Percentiles rank a stretch among this genome's conserved stretches.
Evolutionary conservation across 2,329 filamentous ascomycete species (phyloP).

Genomic region (Aaosphaeria pasadenensis): DNA sequence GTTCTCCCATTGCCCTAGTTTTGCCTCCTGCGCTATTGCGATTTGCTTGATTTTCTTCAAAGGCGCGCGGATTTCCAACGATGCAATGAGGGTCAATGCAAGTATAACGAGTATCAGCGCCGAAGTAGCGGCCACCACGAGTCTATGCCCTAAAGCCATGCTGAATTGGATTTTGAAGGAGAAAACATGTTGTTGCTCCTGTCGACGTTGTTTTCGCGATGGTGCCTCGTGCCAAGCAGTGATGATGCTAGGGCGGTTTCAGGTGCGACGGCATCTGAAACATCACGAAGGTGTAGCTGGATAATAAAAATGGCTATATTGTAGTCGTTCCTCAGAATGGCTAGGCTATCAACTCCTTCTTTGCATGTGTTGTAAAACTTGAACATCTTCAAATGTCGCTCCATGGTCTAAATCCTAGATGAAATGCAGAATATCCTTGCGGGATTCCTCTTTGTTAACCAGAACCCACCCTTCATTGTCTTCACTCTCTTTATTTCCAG

Average conservation of each 20-base stretch:
- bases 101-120: slow-evolving; percentile 25
- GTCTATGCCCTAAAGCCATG: slow-evolving; percentile 6
- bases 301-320: background rate
- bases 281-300: background rate
- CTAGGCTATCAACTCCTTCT: background rate
- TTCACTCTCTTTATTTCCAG: slow-evolving; percentile 4
- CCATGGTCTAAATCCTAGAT: background rate
- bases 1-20: slow-evolving; percentile 12
- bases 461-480: slow-evolving; percentile 4
- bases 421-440: slow-evolving; percentile 4
- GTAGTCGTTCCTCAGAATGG: background rate
- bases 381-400: background rate
- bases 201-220: background rate
- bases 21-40: slow-evolving; percentile 23
- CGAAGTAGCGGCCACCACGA: slow-evolving; percentile 21
- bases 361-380: background rate
- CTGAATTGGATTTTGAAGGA: background rate
- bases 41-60: slow-evolving; percentile 20
- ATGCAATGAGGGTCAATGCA: slow-evolving; percentile 23
- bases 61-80: slow-evolving; percentile 25
- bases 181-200: background rate
- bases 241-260: background rate
- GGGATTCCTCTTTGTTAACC: background rate
- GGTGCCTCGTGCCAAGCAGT: background rate
- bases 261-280: background rate